Evolutionary conservation across 2,329 filamentous ascomycete genomes (phyloP).

Genomic region (Fusarium protoensiforme): DNA sequence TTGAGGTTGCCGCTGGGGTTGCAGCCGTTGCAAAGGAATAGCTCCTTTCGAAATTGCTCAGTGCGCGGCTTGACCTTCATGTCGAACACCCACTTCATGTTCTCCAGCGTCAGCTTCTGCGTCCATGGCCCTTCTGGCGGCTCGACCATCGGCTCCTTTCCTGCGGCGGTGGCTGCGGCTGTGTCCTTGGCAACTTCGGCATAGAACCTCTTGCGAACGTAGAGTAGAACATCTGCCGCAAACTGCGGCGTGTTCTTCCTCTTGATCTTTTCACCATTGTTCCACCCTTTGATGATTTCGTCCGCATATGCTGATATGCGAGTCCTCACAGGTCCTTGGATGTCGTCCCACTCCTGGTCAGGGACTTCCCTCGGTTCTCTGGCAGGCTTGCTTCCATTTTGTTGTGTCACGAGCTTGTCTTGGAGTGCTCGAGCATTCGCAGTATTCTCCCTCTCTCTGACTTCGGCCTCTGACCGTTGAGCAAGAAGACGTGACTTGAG

Average conservation of each 20-base stretch:
- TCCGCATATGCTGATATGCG: constrained; percentile 75
- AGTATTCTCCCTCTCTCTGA: constrained; percentile 57
- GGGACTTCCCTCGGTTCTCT: constrained; percentile 60
- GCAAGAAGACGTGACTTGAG: constrained; percentile 74
- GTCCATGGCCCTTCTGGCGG: constrained; percentile 65
- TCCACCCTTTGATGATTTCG: constrained; percentile 76
- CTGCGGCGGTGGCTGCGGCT: constrained; percentile 57
- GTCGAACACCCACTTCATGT: constrained; percentile 89
- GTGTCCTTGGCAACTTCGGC: constrained; percentile 66
- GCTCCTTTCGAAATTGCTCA: constrained; percentile 73
- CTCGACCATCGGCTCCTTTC: constrained; percentile 58
- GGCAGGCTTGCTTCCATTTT: neutral
- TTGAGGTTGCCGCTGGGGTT: constrained; percentile 65
- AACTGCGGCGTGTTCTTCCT: constrained; percentile 74
- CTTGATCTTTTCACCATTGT: constrained; percentile 69
- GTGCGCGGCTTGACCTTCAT: constrained; percentile 78
- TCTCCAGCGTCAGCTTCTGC: constrained; percentile 77
- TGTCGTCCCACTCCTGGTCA: constrained; percentile 77
- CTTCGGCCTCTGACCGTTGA: constrained; percentile 74
- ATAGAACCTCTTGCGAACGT: constrained; percentile 76
- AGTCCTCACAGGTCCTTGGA: constrained; percentile 74
- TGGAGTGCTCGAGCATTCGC: constrained; percentile 48
- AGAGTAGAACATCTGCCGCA: constrained; percentile 76
- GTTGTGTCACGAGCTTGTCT: constrained; percentile 40
- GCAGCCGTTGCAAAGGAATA: constrained; percentile 81